Evolutionary conservation across 495 filamentous ascomycete species (phyloP).

Genomic region (Neurospora discreta): DNA sequence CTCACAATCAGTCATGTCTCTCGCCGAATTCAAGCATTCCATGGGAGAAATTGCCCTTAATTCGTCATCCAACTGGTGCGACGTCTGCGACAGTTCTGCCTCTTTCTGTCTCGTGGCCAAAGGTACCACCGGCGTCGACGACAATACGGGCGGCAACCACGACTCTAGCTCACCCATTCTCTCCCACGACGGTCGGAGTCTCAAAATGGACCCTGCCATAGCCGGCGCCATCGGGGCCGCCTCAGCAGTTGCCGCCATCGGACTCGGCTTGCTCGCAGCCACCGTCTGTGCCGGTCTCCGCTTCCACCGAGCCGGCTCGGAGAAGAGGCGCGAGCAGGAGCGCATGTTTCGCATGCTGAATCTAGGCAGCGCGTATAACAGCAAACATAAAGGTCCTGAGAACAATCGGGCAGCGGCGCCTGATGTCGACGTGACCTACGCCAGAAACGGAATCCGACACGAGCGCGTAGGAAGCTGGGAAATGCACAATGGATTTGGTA

Average conservation of each 20-base stretch:
- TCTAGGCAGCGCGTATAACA: slow-evolving; percentile 19
- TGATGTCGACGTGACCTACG: slow-evolving; percentile 26
- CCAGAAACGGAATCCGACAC: slow-evolving; percentile 19
- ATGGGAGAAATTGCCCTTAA: slow-evolving; percentile 16
- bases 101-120: slow-evolving; percentile 16
- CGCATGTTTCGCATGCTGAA: slow-evolving; percentile 25
- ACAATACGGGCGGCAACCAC: not conserved
- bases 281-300: slow-evolving; percentile 20
- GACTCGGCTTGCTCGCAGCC: slow-evolving; percentile 10
- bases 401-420: slow-evolving; percentile 3
- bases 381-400: not conserved
- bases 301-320: slow-evolving; percentile 11
- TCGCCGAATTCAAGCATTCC: slow-evolving; percentile 12
- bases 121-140: not conserved
- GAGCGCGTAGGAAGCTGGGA: slow-evolving; percentile 34
- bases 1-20: slow-evolving; percentile 15
- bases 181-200: not conserved
- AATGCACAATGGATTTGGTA: slow-evolving; percentile 11
- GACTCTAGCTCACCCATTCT: slow-evolving; percentile 5
- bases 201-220: slow-evolving; percentile 11
- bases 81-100: slow-evolving; percentile 14
- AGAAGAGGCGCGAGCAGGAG: slow-evolving; percentile 6
- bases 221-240: slow-evolving; percentile 30
- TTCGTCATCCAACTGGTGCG: slow-evolving; percentile 21
- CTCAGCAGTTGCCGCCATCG: slow-evolving; percentile 15